Evolutionary conservation across 1,284 basidiomycete species (phyloP).

Genomic region (Irpex rosettiformis): DNA sequence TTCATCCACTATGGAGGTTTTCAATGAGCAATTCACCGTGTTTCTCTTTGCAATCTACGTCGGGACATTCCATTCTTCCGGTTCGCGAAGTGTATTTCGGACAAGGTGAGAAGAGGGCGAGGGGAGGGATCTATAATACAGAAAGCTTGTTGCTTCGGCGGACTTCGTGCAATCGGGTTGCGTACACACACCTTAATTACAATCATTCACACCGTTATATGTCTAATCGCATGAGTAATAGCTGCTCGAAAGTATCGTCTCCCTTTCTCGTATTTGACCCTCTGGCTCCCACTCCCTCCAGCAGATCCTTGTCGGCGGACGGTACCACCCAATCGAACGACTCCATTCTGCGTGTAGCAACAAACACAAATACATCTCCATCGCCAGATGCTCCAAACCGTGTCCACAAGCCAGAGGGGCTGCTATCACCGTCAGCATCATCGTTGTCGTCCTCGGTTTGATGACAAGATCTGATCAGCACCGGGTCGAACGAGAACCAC

Average conservation of each 20-base stretch:
- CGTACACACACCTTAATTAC: not conserved
- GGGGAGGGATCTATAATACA: not conserved
- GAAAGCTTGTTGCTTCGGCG: not conserved
- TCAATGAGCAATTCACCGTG: not conserved
- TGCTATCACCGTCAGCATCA: not conserved
- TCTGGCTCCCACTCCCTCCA: constrained; percentile 50
- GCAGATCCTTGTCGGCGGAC: constrained; percentile 45
- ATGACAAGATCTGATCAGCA: constrained; percentile 33
- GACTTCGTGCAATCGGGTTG: not conserved
- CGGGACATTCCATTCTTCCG: not conserved
- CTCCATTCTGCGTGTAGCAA: constrained; percentile 52
- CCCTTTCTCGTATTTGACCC: constrained; percentile 41
- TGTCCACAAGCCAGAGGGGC: constrained; percentile 16
- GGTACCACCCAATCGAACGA: constrained; percentile 58
- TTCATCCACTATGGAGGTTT: constrained; percentile 23
- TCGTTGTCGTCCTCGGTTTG: constrained; percentile 13
- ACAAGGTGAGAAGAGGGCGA: not conserved
- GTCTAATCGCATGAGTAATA: constrained; percentile 41
- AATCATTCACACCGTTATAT: not conserved
- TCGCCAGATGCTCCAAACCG: constrained; percentile 30
- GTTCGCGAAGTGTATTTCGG: not conserved
- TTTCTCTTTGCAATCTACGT: not conserved
- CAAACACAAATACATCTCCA: constrained; percentile 56
- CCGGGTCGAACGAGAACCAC: constrained; percentile 74
- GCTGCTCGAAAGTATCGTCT: constrained; percentile 66